Evolutionary conservation across 2,329 filamentous ascomycete genomes (phyloP), one percentile per base, ranked within the genome.

Genomic region (Fusarium ambrosium): DNA sequence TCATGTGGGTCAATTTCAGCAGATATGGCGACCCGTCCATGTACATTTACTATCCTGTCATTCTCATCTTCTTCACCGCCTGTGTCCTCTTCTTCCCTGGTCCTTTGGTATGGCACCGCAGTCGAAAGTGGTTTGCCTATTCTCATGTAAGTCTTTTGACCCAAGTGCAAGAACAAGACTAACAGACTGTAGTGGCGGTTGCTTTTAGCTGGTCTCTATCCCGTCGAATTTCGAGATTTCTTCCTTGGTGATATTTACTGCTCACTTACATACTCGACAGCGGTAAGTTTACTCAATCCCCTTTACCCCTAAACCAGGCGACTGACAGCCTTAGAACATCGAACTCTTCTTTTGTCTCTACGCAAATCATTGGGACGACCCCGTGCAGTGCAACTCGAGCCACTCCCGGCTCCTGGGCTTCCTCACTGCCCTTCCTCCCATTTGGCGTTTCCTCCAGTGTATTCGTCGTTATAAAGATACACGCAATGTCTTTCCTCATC

Each of bases 181-280:
- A 34, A 80, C 64, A 18, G 2, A 24, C 1, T 22, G 0, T 6
- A 97, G 93, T 97, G 94, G 90, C 94, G 97, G 70, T 87, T 98
- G 20, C 85, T 97, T 63, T 89, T 96, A 59, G 94, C 96, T 16
- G 95, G 95, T 5, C 82, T 97, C 22, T 98, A 97, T 79, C 95
- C 95, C 2, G 97, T 99, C 60, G 96, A 98, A 81, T 99, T 98
- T 82, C 91, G 95, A 68, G 97, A 99, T 83, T 98, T 99, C 85
- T 98, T 98, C 83, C 89, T 98, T 0, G 97, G 97, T 62, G 97
- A 99, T 81, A 98, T 98, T 88, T 98, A 97, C 83, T 98, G 96
- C 83, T 98, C 97, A 4, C 87, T 97, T 66, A 97, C 95, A 7
- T 99, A 99, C 82, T 90, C 93, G 18, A 94, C 94, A 83, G 93